Evolutionary conservation across 2,329 filamentous ascomycete genomes (phyloP).

Genomic region (Sclerotinia glacialis): DNA sequence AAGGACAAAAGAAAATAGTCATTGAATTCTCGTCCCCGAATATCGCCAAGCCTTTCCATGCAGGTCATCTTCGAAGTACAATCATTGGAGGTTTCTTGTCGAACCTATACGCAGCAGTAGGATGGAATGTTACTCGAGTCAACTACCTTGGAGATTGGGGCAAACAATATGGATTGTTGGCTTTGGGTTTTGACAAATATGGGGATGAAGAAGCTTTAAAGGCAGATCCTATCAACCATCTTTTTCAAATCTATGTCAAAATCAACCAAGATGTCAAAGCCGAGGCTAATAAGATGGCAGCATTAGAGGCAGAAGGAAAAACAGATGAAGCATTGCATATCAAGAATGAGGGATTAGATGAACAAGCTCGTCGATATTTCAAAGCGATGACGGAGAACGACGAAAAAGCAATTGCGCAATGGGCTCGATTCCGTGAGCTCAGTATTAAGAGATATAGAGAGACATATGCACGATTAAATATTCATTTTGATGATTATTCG

Average conservation of each 20-base stretch:
- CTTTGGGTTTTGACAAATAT: conserved; percentile 71
- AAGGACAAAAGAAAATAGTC: conserved; percentile 53
- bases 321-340: conserved; percentile 49
- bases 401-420: conserved; percentile 56
- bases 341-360: conserved; percentile 60
- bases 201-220: conserved; percentile 69
- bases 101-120: conserved; percentile 65
- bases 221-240: conserved; percentile 74
- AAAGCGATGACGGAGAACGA: conserved; percentile 70
- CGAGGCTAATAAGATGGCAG: conserved; percentile 65
- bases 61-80: conserved; percentile 71
- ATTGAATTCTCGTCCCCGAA: conserved; percentile 85
- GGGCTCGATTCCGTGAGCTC: conserved; percentile 64
- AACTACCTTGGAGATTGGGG: conserved; percentile 82
- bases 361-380: conserved; percentile 72
- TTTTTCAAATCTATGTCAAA: conserved; percentile 78
- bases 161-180: conserved; percentile 67
- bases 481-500: conserved; percentile 67
- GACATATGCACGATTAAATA: conserved; percentile 68
- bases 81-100: conserved; percentile 72
- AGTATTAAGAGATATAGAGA: conserved; percentile 65
- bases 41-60: conserved; percentile 80
- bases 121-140: conserved; percentile 68
- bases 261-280: conserved; percentile 62
- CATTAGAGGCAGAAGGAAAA: conserved; percentile 38